Evolutionary conservation across 768 basidiomycete species (phyloP).

Genomic region (Russula abietina): DNA sequence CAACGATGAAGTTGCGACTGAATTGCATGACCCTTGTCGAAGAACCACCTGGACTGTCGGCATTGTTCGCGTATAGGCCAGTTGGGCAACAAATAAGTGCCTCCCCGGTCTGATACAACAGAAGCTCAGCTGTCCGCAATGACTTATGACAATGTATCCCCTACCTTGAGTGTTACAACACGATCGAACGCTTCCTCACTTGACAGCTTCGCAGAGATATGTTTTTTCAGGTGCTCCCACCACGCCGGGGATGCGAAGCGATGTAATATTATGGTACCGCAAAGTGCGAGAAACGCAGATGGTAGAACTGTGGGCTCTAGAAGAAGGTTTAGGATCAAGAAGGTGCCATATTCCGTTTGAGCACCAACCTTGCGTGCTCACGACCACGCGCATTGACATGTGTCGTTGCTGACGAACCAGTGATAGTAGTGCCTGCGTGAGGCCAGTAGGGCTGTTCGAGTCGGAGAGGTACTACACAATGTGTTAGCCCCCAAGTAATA

Average conservation of each 20-base stretch:
- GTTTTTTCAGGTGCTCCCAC: slow-evolving; percentile 64
- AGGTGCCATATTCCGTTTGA: background rate
- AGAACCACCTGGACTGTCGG: slow-evolving; percentile 3
- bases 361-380: slow-evolving; percentile 62
- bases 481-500: slow-evolving; percentile 1
- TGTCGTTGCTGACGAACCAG: slow-evolving; percentile 67
- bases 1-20: slow-evolving; percentile 51
- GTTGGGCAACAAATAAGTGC: slow-evolving; percentile 65
- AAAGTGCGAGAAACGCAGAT: slow-evolving; percentile 59
- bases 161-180: slow-evolving; percentile 59
- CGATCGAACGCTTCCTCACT: slow-evolving; percentile 56
- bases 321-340: background rate
- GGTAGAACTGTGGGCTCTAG: slow-evolving; percentile 71
- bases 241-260: slow-evolving; percentile 71
- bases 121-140: background rate
- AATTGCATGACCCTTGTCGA: slow-evolving; percentile 37
- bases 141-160: slow-evolving; percentile 4
- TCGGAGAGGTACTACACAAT: slow-evolving; percentile 54
- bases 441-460: slow-evolving; percentile 40
- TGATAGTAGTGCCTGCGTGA: slow-evolving; percentile 52
- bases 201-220: slow-evolving; percentile 60
- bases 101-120: slow-evolving; percentile 52
- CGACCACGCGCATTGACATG: slow-evolving; percentile 63
- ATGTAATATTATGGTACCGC: slow-evolving; percentile 59
- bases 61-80: slow-evolving; percentile 42